Evolutionary conservation across 2,329 filamentous ascomycete genomes (phyloP), one percentile per base, ranked within the genome.

Genomic region (Arachnomyces sp.): DNA sequence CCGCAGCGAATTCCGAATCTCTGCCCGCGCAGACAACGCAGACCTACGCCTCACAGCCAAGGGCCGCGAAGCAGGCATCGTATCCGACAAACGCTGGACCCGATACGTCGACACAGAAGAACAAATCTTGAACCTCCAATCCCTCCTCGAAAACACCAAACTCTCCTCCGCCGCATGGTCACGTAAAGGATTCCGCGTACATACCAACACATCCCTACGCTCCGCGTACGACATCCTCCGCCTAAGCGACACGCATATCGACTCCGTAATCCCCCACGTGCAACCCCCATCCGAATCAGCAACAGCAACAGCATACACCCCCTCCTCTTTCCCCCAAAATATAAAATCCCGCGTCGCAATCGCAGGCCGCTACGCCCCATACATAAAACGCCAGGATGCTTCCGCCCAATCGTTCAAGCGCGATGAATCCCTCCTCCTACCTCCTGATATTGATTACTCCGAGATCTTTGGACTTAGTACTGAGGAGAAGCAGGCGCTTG

Each of bases 1-100:
- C 4, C 80, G 92, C 48, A 94, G 84, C 65, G 92, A 98, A 66
- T 98, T 93, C 64, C 84, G 92, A 46, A 89, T 98, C 75, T 86
- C 82, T 32, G 79, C 87, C 2, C 82, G 92, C 46, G 82, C 92
- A 34, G 92, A 98, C 67, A 98, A 98, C 57, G 92, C 92, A 28
- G 92, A 98, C 63, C 63, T 82, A 4, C 81, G 92, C 2, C 77
- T 98, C 20, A 96, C 92, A 0, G 71, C 75, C 20, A 81, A 82
- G 58, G 92, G 87, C 7, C 79, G 82, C 42, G 67, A 72, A 11
- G 84, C 81, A 52, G 89, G 90, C 36, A 76, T 92, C 13, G 79
- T 98, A 2, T 71, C 78, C n/a, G 81, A 93, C 53, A 64, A 64
- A 44, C 82, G 92, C 35, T 98, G 92, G 92, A 55, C 60, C 2